Percentiles rank a stretch among this genome's conserved stretches.
phyloP scores from a whole-genome alignment of 2,329 filamentous ascomycete species.

The Cladosporium sp. region DNA sequence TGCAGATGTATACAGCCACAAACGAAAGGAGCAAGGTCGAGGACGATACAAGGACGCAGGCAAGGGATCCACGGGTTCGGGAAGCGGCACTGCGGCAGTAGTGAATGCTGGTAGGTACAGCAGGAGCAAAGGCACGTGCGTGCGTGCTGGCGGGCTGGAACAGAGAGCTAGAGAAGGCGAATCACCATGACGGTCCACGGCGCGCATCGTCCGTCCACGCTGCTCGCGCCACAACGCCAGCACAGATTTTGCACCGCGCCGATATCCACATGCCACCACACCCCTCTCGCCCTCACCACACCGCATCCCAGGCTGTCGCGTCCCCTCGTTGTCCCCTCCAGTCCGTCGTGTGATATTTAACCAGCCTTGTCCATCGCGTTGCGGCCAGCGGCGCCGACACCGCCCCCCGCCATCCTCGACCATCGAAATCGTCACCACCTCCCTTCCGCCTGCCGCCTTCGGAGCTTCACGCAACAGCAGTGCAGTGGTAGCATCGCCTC shows the following conservation, averaged over 20 bases:
- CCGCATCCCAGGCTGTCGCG: not conserved
- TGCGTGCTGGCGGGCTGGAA: not conserved
- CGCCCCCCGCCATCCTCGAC: slow-evolving; percentile 1
- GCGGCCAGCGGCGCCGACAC: not conserved
- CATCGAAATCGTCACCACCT: not conserved
- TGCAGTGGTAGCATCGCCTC: not conserved
- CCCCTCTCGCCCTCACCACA: not conserved
- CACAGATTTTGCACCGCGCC: slow-evolving; percentile 7
- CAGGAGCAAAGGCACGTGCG: no score
- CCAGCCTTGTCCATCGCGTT: not conserved
- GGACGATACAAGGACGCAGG: not conserved
- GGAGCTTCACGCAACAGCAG: not conserved
- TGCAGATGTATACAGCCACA: no score
- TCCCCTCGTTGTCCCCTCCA: not conserved
- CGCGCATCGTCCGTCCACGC: not conserved
- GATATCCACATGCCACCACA: not conserved
- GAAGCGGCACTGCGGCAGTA: not conserved
- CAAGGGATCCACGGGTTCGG: not conserved
- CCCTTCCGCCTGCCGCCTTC: not conserved
- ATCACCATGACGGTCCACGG: not conserved
- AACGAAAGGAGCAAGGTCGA: not conserved
- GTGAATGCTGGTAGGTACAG: not conserved
- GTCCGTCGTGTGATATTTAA: not conserved
- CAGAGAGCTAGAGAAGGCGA: not conserved
- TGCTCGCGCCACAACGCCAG: not conserved